Evolutionary conservation across 805 yeast genomes (phyloP), one percentile per base, ranked within the genome.

Genomic region (Ogataea henricii): DNA sequence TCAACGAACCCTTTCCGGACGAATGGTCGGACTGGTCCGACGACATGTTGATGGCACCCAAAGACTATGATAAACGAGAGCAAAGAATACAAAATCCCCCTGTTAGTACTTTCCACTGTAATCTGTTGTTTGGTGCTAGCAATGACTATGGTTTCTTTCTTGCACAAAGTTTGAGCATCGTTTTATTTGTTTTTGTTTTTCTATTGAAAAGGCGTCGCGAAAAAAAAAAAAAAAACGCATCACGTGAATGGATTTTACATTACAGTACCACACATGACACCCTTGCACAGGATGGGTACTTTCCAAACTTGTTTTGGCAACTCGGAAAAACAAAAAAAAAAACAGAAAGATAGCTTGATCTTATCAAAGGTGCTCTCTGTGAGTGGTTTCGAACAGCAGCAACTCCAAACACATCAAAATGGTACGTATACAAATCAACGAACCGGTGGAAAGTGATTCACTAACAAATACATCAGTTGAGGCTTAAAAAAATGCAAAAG

Each of bases 401-500:
- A n/a, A 23, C 26, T 23, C 26, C 6, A 23, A 7, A 23, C 9
- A 3, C 3, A 10, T 14, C 45, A 29, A 32, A 30, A 50, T 50
- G 54, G 54, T 50, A 38, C 16, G 54, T 40, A n/a, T n/a, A n/a
- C n/a, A n/a, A n/a, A n/a, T n/a, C n/a, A n/a, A n/a, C n/a, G n/a
- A n/a, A n/a, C n/a, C n/a, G n/a, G n/a, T n/a, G n/a, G n/a, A n/a
- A n/a, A n/a, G n/a, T n/a, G n/a, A n/a, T 10, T 17, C 16, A 40
- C 44, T 30, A 21, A 45, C 42, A 18, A 10, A 13, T 7, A 6
- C 10, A 30, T 18, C 43, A 58, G 70, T 51, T 67, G 41, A 60
- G 60, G 47, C 50, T 67, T 35, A 59, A 60, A 45, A 64, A 65
- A 54, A 46, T 65, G 36, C 71, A 67, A 48, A 55, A 57, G 49